phyloP scores from a whole-genome alignment of 2,329 filamentous ascomycete species.

The Xylaria sp. region DNA sequence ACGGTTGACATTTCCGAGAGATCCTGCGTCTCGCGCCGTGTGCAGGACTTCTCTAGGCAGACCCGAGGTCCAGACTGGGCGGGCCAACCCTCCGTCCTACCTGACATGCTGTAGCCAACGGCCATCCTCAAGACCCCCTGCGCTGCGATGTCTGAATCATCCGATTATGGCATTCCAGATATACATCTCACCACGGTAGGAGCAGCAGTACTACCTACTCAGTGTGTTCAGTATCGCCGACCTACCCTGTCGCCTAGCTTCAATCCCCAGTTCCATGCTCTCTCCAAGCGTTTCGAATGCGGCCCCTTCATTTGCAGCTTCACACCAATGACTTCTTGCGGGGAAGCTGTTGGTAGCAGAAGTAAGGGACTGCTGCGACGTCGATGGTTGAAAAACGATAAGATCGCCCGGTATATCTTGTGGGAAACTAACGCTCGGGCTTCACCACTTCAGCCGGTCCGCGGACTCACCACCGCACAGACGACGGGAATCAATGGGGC shows the following conservation, averaged over 20 bases:
- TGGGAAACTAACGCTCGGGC: slow-evolving; percentile 6
- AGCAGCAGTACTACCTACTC: not conserved
- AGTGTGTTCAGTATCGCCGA: not conserved
- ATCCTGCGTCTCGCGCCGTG: slow-evolving; percentile 2
- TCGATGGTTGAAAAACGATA: slow-evolving; percentile 2
- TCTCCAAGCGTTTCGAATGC: not conserved
- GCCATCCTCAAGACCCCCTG: not conserved
- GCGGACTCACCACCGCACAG: not conserved
- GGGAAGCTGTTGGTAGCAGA: not conserved
- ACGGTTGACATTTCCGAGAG: slow-evolving; percentile 9
- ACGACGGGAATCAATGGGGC: too few relatives aligned
- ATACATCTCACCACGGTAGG: not conserved
- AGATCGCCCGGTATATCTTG: slow-evolving; percentile 9
- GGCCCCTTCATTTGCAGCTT: not conserved
- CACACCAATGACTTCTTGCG: not conserved
- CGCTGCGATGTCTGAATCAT: not conserved
- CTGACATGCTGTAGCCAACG: not conserved
- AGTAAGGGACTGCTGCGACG: not conserved
- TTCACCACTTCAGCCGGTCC: slow-evolving; percentile 10
- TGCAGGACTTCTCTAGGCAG: not conserved
- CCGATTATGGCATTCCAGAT: not conserved
- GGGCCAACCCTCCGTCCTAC: not conserved
- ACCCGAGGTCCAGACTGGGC: not conserved
- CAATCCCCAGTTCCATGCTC: not conserved
- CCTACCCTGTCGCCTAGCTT: not conserved